phyloP scores from a whole-genome alignment of 257 asterid genomes.

The Nicotiana otophora region DNA sequence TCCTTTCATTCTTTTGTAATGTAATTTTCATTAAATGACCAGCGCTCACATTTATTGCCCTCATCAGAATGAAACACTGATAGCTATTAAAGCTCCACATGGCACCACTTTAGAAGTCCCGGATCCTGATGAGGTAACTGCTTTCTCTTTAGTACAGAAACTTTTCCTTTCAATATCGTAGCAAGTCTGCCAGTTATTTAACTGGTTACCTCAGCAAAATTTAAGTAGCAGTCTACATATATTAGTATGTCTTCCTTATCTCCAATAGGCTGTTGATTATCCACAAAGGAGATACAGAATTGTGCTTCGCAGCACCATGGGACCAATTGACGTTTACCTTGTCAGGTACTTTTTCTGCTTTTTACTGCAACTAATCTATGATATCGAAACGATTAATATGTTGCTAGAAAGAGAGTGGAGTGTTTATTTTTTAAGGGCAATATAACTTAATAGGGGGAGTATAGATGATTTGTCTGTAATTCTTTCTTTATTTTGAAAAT shows the following conservation, averaged over 20 bases:
- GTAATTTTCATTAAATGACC: background rate
- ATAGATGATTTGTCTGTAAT: background rate
- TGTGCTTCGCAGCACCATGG: slow-evolving; percentile 81
- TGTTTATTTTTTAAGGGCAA: background rate
- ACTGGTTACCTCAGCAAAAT: background rate
- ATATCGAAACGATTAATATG: background rate
- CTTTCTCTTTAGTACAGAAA: background rate
- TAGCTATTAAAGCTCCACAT: slow-evolving; percentile 95
- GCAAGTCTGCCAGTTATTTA: background rate
- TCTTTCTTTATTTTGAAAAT: background rate
- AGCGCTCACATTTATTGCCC: slow-evolving; percentile 6
- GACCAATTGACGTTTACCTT: slow-evolving; percentile 81
- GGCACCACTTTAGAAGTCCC: slow-evolving; percentile 94
- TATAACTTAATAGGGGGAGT: background rate
- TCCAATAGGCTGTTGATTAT: slow-evolving; percentile 74
- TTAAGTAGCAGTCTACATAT: background rate
- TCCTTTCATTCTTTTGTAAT: background rate
- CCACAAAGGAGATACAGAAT: slow-evolving; percentile 82
- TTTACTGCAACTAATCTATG: background rate
- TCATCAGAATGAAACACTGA: slow-evolving; percentile 75
- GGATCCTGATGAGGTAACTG: slow-evolving; percentile 85
- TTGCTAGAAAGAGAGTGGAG: background rate
- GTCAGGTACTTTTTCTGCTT: slow-evolving; percentile 50
- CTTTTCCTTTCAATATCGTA: background rate
- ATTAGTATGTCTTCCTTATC: background rate